Evolutionary conservation across 257 asterid genomes (phyloP).

Genomic region (Nicotiana noctiflora): DNA sequence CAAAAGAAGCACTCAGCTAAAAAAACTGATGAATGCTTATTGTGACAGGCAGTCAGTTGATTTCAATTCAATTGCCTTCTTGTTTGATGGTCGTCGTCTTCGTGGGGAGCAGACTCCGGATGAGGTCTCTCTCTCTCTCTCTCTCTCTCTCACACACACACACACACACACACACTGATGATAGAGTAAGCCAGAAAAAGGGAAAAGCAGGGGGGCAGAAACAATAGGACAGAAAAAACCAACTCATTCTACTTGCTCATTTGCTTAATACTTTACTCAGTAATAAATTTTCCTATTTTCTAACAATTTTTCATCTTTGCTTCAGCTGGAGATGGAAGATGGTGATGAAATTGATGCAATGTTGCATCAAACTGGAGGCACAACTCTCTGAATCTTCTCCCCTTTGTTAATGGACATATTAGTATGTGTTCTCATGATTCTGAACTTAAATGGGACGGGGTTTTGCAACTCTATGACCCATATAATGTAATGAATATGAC

Average conservation of each 20-base stretch:
- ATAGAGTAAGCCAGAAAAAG: too few relatives aligned
- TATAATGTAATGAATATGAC: background rate
- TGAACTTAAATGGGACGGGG: background rate
- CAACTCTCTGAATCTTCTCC: background rate
- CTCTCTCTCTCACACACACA: background rate
- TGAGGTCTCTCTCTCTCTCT: constrained; percentile 34
- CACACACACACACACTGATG: background rate
- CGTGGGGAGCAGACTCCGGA: constrained; percentile 56
- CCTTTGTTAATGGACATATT: background rate
- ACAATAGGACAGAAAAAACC: background rate
- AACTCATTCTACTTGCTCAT: background rate
- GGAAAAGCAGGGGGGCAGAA: too few relatives aligned
- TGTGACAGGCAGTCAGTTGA: constrained; percentile 44
- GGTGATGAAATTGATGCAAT: constrained; percentile 36
- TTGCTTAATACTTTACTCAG: background rate
- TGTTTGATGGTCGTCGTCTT: constrained; percentile 56
- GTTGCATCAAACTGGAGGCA: constrained; percentile 33
- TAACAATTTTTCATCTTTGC: background rate
- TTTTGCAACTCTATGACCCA: background rate
- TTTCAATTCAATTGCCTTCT: constrained; percentile 34
- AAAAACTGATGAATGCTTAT: constrained; percentile 45
- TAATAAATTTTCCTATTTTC: background rate
- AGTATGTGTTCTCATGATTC: background rate
- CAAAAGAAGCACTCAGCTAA: constrained; percentile 40
- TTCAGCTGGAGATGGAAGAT: constrained; percentile 30